Conservation (phyloP, 495 filamentous ascomycete genomes). For the Penicillium silybi region DNA sequence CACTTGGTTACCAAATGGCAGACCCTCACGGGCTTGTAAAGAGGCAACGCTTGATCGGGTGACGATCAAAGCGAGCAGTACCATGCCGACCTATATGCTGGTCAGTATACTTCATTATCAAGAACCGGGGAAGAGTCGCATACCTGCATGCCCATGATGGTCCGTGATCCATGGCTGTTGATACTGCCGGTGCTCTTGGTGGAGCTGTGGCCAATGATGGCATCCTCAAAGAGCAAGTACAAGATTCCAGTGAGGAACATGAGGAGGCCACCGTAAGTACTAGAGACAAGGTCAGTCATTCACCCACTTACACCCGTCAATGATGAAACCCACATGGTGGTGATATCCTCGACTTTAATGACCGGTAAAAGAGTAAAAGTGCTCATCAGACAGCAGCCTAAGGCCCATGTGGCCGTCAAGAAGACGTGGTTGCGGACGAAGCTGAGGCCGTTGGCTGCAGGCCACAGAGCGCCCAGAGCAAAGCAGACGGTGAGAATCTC, state of each 20-base stretch:
- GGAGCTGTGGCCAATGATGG: slow-evolving; percentile 43
- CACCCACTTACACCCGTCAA: not conserved
- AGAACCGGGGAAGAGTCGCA: not conserved
- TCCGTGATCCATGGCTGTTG: slow-evolving; percentile 44
- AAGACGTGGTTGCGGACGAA: slow-evolving; percentile 64
- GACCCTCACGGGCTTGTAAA: slow-evolving; percentile 77
- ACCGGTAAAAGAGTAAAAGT: slow-evolving; percentile 86
- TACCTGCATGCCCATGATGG: slow-evolving; percentile 56
- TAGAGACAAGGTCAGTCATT: slow-evolving; percentile 37
- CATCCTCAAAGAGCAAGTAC: slow-evolving; percentile 80
- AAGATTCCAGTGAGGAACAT: slow-evolving; percentile 76
- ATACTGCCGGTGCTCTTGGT: slow-evolving; percentile 22
- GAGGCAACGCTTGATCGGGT: slow-evolving; percentile 79
- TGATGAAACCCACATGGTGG: slow-evolving; percentile 62
- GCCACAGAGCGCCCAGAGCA: slow-evolving; percentile 72
- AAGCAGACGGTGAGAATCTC: slow-evolving; percentile 85
- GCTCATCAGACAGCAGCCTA: slow-evolving; percentile 79
- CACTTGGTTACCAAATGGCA: slow-evolving; percentile 86
- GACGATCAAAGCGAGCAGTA: slow-evolving; percentile 77
- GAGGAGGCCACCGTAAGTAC: slow-evolving; percentile 68
- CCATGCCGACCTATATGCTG: slow-evolving; percentile 62
- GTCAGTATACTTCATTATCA: not conserved
- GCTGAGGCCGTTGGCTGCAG: slow-evolving; percentile 62
- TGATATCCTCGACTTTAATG: slow-evolving; percentile 74
- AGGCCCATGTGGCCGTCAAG: slow-evolving; percentile 68